A percentile compares a stretch with the other conserved stretches of the same genome.
Evolutionary conservation across 176 grass and related monocot species (phyloP).

Genomic region (Rhynchospora pubera): DNA sequence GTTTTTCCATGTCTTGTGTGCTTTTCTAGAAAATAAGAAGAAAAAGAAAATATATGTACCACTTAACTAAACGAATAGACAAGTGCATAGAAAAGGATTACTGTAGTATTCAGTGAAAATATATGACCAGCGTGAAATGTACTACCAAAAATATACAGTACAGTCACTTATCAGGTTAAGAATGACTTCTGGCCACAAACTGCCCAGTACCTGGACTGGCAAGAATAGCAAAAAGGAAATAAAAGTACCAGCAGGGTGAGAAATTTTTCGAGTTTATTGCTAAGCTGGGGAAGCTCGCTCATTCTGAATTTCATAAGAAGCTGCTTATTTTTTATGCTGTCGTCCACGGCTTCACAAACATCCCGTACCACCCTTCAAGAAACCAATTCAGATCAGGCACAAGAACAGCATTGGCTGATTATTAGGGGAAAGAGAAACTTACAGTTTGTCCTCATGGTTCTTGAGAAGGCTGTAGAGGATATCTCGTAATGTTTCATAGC

Average conservation of each 20-base stretch:
- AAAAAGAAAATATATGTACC: background rate
- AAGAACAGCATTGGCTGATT: constrained; percentile 2
- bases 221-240: background rate
- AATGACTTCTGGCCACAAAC: background rate
- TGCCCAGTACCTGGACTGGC: background rate
- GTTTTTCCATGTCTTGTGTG: constrained; percentile 26
- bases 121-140: background rate
- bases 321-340: background rate
- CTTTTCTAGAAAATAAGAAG: constrained; percentile 34
- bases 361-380: constrained; percentile 39
- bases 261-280: constrained; percentile 68
- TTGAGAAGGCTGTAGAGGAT: constrained; percentile 51
- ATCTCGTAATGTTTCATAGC: constrained; percentile 49
- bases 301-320: constrained; percentile 51
- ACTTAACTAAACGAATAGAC: background rate
- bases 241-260: constrained; percentile 53
- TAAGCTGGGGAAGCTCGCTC: constrained; percentile 77
- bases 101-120: background rate
- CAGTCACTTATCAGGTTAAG: background rate
- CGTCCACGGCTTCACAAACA: constrained; percentile 24
- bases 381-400: background rate
- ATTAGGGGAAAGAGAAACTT: constrained; percentile 11
- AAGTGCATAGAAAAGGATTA: background rate
- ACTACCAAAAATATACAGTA: background rate
- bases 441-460: constrained; percentile 40